Conservation (phyloP, 371 early-diverging fungal genomes). For the Mucor circinelloides region DNA sequence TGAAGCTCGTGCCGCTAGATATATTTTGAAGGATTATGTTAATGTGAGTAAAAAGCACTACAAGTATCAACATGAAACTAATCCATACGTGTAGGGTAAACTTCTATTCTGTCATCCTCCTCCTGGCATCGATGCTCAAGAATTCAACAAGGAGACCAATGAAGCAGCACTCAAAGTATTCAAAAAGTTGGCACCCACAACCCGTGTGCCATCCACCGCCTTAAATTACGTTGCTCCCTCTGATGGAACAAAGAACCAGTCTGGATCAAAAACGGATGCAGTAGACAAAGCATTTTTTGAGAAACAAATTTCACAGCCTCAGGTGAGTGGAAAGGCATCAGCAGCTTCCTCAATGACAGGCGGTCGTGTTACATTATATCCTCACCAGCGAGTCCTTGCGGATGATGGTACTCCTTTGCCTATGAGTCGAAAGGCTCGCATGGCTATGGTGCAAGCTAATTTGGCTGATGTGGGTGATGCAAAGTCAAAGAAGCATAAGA, state of each 20-base stretch:
- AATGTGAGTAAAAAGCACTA: slow-evolving; percentile 48
- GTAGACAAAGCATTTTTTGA: slow-evolving; percentile 73
- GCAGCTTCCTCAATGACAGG: slow-evolving; percentile 42
- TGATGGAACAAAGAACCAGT: slow-evolving; percentile 30
- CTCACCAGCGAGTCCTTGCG: slow-evolving; percentile 56
- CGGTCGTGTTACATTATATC: slow-evolving; percentile 61
- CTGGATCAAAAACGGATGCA: slow-evolving; percentile 57
- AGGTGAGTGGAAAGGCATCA: slow-evolving; percentile 54
- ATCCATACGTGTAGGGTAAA: slow-evolving; percentile 63
- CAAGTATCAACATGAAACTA: neutral
- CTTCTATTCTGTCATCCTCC: slow-evolving; percentile 89
- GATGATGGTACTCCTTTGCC: slow-evolving; percentile 50
- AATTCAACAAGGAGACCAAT: slow-evolving; percentile 83
- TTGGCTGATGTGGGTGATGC: slow-evolving; percentile 30
- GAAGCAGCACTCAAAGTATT: slow-evolving; percentile 57
- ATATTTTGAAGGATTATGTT: slow-evolving; percentile 96
- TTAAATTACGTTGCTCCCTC: slow-evolving; percentile 61
- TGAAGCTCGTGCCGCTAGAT: slow-evolving; percentile 94
- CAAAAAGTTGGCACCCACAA: slow-evolving; percentile 55
- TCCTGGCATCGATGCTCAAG: slow-evolving; percentile 54
- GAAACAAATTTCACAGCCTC: slow-evolving; percentile 50
- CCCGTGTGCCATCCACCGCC: slow-evolving; percentile 57
- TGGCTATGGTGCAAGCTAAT: slow-evolving; percentile 49
- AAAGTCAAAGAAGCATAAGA: slow-evolving; percentile 73
- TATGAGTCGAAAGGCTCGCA: slow-evolving; percentile 44